Base-by-base conservation (phyloP, 345 rosid species). In the Eucalyptus pauciflora region DNA sequence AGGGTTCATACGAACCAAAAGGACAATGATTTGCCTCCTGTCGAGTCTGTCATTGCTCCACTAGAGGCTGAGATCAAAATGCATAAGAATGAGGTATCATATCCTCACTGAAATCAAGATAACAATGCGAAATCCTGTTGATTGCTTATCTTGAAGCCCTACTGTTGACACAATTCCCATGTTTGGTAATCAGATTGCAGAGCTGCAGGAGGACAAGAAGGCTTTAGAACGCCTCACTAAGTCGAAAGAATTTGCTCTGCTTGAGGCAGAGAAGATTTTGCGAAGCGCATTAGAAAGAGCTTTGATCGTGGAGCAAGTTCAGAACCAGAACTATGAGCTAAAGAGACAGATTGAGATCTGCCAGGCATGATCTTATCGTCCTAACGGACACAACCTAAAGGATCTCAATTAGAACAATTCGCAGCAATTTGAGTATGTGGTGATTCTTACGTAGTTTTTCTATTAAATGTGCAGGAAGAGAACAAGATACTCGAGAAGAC, bases 201-300 rank as follows among this genome's bases (percentile, higher is more conserved):
- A 90, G 9, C 93, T 97, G 31, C 95, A 94, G 89, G 99, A 97
- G 90, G 97, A 98, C 92, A 97, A 94, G 87, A 96, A 95, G 94
- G 99, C 99, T 14, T 89, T 98, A 94, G 98, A 98, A 91, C 96
- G 98, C 27, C 96, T 94, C 24, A 97, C 96, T 33, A 98, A 94
- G 91, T 94, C 99, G 10, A 98, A 98, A 92, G 98, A 96, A 88
- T 87, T 89, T 3, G 98, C 99, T 49, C 92, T 98, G 90, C 93
- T 98, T 29, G 99, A 98, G 93, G 99, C 99, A 52, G 99, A 97
- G 94, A 92, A 91, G 88, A 98, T 98, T 85, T 88, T 98, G 91
- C 89, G 87, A 89, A 97, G 98, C 87, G 98, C 99, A 25, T 92
- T 98, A n/a, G 99, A 98, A 89, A 95, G 99, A 90, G 99, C 96